Evolutionary conservation across 1,284 basidiomycete species (phyloP).

Genomic region (Puccinia novopanici): DNA sequence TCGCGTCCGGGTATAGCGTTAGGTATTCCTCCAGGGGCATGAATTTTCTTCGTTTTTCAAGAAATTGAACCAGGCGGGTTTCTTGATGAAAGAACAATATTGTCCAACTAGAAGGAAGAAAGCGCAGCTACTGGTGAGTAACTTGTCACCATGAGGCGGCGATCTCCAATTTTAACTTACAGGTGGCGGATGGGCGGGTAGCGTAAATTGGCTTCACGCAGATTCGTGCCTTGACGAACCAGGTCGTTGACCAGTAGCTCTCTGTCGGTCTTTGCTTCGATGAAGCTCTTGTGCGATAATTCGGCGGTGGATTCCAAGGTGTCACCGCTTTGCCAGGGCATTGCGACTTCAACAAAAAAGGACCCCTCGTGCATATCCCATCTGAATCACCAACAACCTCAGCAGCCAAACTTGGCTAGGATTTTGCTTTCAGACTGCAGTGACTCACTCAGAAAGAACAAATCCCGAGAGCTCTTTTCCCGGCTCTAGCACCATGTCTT

Average conservation of each 20-base stretch:
- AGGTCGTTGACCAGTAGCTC: constrained; percentile 22
- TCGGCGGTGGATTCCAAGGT: constrained; percentile 37
- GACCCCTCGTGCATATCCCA: constrained; percentile 46
- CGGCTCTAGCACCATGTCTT: constrained; percentile 19
- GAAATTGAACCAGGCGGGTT: constrained; percentile 38
- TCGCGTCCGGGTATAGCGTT: constrained; percentile 22
- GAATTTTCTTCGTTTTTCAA: constrained; percentile 47
- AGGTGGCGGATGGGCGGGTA: constrained; percentile 48
- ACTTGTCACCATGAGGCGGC: background rate
- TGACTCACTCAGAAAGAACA: constrained; percentile 39
- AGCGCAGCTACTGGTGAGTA: background rate
- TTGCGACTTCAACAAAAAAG: constrained; percentile 44
- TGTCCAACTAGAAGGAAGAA: constrained; percentile 34
- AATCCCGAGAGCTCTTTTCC: constrained; percentile 49
- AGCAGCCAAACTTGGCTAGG: background rate
- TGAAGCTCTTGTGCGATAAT: constrained; percentile 33
- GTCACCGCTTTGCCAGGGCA: constrained; percentile 50
- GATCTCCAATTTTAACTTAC: background rate
- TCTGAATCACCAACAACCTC: background rate
- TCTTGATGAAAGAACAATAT: constrained; percentile 45
- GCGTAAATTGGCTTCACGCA: constrained; percentile 21
- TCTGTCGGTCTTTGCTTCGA: constrained; percentile 28
- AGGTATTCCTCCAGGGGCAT: constrained; percentile 45
- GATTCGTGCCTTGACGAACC: constrained; percentile 16
- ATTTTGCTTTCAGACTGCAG: background rate